Evolutionary conservation across 441 rosid genomes (phyloP).

Genomic region (Arabidopsis hybrid): DNA sequence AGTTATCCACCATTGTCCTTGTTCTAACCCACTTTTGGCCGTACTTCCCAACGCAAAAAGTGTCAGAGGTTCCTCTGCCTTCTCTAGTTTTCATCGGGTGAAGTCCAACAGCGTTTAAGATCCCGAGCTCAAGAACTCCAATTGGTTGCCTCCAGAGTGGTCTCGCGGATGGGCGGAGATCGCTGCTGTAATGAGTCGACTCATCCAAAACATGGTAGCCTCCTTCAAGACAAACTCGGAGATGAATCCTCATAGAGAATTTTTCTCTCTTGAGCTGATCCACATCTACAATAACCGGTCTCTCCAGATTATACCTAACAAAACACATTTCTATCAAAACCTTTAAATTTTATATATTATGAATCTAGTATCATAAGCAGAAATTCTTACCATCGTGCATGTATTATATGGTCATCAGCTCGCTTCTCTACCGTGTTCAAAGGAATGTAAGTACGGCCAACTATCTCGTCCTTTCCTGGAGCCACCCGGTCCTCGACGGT

Average conservation of each 20-base stretch:
- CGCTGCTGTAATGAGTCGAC: slow-evolving; percentile 93
- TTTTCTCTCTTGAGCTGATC: slow-evolving; percentile 90
- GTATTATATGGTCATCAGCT: slow-evolving; percentile 82
- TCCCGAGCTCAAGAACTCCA: slow-evolving; percentile 87
- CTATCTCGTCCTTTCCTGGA: slow-evolving; percentile 87
- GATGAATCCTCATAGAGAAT: slow-evolving; percentile 84
- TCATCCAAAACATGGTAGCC: slow-evolving; percentile 97
- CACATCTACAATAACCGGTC: slow-evolving; percentile 78
- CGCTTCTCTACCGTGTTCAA: slow-evolving; percentile 80
- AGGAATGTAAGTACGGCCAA: slow-evolving; percentile 83
- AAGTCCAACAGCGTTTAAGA: slow-evolving; percentile 81
- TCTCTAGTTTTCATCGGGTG: slow-evolving; percentile 95
- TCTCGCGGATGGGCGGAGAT: slow-evolving; percentile 92
- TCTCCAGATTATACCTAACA: slow-evolving; percentile 70
- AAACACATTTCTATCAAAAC: slow-evolving; percentile 15
- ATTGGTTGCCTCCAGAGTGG: slow-evolving; percentile 92
- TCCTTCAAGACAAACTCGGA: slow-evolving; percentile 90
- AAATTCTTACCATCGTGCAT: slow-evolving; percentile 79
- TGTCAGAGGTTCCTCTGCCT: slow-evolving; percentile 90
- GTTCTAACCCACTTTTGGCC: slow-evolving; percentile 96
- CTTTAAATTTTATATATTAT: background rate
- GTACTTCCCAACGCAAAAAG: slow-evolving; percentile 90
- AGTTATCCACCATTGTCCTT: slow-evolving; percentile 80
- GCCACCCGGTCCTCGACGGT: slow-evolving; percentile 83
- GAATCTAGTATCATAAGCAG: background rate